Evolutionary conservation across 2,329 filamentous ascomycete species (phyloP).

Genomic region (Aspergillus sp.): DNA sequence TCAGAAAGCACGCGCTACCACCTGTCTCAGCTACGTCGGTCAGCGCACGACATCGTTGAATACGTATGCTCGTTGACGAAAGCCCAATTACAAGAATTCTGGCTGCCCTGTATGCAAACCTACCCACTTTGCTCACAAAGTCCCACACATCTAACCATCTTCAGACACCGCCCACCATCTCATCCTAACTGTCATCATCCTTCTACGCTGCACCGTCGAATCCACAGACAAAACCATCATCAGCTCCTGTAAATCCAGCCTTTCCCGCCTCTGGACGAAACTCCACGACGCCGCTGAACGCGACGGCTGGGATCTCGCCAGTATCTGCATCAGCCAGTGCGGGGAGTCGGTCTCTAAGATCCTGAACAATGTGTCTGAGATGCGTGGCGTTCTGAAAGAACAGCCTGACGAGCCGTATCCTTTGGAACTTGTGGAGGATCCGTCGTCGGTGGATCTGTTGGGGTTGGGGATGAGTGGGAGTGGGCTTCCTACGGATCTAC

Average conservation of each 20-base stretch:
- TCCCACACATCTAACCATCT: not conserved
- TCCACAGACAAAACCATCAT: slow-evolving; percentile 12
- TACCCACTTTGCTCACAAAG: too few relatives aligned
- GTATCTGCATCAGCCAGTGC: slow-evolving; percentile 20
- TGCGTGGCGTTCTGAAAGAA: not conserved
- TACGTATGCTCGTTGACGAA: slow-evolving; percentile 22
- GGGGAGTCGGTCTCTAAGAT: slow-evolving; percentile 18
- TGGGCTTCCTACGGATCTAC: slow-evolving; percentile 3
- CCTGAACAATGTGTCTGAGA: not conserved
- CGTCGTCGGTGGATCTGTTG: not conserved
- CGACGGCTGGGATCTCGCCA: slow-evolving; percentile 21
- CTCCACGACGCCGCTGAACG: slow-evolving; percentile 14
- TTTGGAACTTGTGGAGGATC: not conserved
- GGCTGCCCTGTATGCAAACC: slow-evolving; percentile 26
- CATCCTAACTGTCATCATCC: slow-evolving; percentile 21
- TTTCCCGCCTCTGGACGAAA: slow-evolving; percentile 11
- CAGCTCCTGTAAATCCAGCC: slow-evolving; percentile 13
- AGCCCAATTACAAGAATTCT: slow-evolving; percentile 25
- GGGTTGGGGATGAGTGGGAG: not conserved
- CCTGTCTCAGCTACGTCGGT: slow-evolving; percentile 21
- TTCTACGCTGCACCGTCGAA: slow-evolving; percentile 20
- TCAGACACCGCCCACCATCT: slow-evolving; percentile 31
- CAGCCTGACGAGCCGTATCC: not conserved
- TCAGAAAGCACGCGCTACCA: slow-evolving; percentile 17
- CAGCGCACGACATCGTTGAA: slow-evolving; percentile 23